Evolutionary conservation across 768 basidiomycete genomes (phyloP), one percentile per base, ranked within the genome.

Genomic region (Tricholoma sp.): DNA sequence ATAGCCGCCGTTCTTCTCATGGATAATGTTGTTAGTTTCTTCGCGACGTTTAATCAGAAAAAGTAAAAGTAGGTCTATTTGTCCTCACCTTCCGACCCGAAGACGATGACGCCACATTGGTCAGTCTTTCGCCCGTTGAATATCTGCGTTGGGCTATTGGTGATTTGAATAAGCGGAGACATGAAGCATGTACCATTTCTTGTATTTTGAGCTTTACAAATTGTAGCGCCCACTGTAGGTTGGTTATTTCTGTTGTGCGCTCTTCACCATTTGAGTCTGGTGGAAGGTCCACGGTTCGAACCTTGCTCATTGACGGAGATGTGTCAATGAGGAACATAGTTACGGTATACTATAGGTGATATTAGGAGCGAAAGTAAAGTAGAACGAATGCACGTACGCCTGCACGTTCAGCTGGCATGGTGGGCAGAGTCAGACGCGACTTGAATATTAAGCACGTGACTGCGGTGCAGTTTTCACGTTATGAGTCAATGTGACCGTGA

Each of bases 101-200:
- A 94, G 2, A 87, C 72, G 49, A 97, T 80, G 27, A 98, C 83
- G n/a, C 93, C 91, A 67, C 93, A 92, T 66, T 92, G 86, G 66
- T 96, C 95, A 9, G 95, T 98, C 76, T 96, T 97, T 41, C 95
- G 80, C 12, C 88, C 90, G 62, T 89, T 84, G 67, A 86, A 94
- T 62, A 98, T 94, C 95, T 98, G 61, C 16, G 24, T 46, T 49
- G 41, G 29, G 53, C 56, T 27, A 37, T 58, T 53, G 46, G 51
- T 54, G 16, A 19, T 37, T 14, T 5, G 45, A 18, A 52, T 21
- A 11, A 18, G 14, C 14, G 56, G 16, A 6, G 35, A 29, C 41
- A 14, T n/a, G 16, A 41, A 29, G n/a, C 24, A 66, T 69, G 9
- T 54, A 91, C 91, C 88, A 96, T 94, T 59, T 95, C 90, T 67